Evolutionary conservation across 345 rosid genomes (phyloP), one percentile per base, ranked within the genome.

Genomic region (Acer saccharum): DNA sequence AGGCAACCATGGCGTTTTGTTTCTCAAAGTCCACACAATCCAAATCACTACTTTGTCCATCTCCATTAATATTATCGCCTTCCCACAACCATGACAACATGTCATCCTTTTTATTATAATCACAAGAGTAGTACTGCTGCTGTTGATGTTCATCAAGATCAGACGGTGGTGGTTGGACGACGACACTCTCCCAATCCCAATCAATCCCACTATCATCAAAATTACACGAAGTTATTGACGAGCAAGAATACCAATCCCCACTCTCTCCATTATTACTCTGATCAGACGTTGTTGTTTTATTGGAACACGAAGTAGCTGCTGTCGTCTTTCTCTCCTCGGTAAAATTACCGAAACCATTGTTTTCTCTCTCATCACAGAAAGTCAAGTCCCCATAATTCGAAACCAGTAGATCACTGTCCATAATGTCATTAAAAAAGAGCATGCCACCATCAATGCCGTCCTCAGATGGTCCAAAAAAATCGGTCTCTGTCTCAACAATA

Each of bases 151-250:
- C 84, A 10, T 69, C 25, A 60, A 20, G 69, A 35, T 35, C 39
- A 4, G 39, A 35, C 39, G 39, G 39, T 4, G 39, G 39, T 20
- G 76, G 75, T 44, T 20, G 72, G 58, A 78, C 66, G 10, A 80
- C 69, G 10, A 80, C 69, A 71, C 72, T 70, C 10, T 79, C 88
- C 86, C 86, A 83, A 17, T 71, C 78, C 86, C 88, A 85, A 63
- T 79, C 83, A 16, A 74, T 35, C 29, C 43, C 72, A 66, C 61
- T n/a, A 25, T 73, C 76, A 14, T 82, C 75, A 32, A 84, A 74
- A 69, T 60, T 60, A 7, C 78, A 71, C 0, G 86, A 77, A 7
- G 76, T 66, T 50, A 68, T 73, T 16, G 84, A 68, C 39, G 83
- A 76, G 57, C 72, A 62, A 13, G 77, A 63, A 16, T 63, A 18